Base-by-base conservation (phyloP, 1,284 basidiomycete genomes). In the Volvariella volvacea region DNA sequence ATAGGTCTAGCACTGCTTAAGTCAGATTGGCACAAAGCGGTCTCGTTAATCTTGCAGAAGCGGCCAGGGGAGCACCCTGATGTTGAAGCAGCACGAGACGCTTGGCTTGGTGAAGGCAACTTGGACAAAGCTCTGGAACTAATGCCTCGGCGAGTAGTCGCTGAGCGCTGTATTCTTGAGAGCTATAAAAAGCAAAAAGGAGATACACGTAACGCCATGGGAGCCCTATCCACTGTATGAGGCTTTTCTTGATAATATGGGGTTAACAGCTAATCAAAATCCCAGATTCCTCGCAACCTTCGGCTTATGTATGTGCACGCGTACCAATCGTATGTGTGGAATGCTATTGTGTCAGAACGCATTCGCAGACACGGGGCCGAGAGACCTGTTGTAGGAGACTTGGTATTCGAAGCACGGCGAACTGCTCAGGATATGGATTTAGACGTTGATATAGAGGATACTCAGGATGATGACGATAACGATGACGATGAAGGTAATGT, bases 261-360 rank as follows among this genome's bases (percentile, higher is more conserved):
- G 10, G 9, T 15, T 41, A 20, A 16, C n/a, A 15, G 31, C 6
- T 34, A 9, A 25, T 17, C 41, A n/a, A 28, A 28, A 3, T 32
- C 39, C 22, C 55, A 95, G 92, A 96, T 97, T 50, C 94, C 93
- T n/a, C 78, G 87, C 45, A 96, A 94, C 58, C 74, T 99, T 51
- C 78, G 94, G 40, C 70, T 95, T 50, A 98, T 99, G 91, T 99
- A 99, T 59, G 83, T 98, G 39, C 96, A 99, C 64, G 94, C 95
- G 30, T 99, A 98, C 63, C 96, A 99, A 63, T 95, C 92, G 14
- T 99, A 98, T 57, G 83, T 99, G 22, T 99, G 95, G 96, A 99
- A 99, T 64, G 79, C 90, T 37, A 83, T 97, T 45, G 90, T 93
- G 17, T 96, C 93, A 10, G 92, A 95, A 62, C 83, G 96, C 12